Evolutionary conservation across 164 flowering plant genomes (phyloP).

Genomic region (Chimonanthus praecox): DNA sequence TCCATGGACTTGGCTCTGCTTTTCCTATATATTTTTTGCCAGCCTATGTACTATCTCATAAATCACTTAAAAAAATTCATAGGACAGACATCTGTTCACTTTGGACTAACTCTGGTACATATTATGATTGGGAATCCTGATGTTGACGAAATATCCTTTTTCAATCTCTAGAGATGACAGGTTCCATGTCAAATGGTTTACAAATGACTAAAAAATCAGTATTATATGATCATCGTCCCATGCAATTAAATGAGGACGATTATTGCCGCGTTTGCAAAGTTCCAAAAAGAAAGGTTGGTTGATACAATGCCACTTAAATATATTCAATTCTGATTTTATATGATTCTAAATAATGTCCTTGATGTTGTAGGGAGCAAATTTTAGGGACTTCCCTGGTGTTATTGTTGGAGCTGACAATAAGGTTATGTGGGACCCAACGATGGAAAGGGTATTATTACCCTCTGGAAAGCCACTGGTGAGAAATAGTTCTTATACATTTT

Average conservation of each 20-base stretch:
- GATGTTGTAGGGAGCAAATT: constrained; percentile 62
- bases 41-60: too few species aligned
- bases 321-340: not conserved
- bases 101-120: not conserved
- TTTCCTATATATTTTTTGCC: too few species aligned
- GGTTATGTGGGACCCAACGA: constrained; percentile 51
- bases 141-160: not conserved
- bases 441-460: constrained; percentile 34
- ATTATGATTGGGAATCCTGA: not conserved
- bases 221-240: constrained; percentile 64
- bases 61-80: too few species aligned
- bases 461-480: constrained; percentile 76
- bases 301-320: not conserved
- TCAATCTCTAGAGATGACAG: constrained; percentile 27
- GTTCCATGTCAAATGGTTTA: not conserved
- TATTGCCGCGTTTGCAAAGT: constrained; percentile 55
- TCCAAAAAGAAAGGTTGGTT: constrained; percentile 63
- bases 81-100: not conserved
- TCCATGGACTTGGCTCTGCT: not conserved
- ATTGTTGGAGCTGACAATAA: constrained; percentile 39
- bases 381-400: constrained; percentile 75
- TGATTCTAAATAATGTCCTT: not conserved
- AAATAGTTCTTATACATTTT: not conserved
- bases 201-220: not conserved
- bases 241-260: constrained; percentile 60